These are phyloP conservation scores for Gamarada debralockiae DNA, from an alignment of 495 filamentous ascomycete species.

Conservation along the genomic window DNA sequence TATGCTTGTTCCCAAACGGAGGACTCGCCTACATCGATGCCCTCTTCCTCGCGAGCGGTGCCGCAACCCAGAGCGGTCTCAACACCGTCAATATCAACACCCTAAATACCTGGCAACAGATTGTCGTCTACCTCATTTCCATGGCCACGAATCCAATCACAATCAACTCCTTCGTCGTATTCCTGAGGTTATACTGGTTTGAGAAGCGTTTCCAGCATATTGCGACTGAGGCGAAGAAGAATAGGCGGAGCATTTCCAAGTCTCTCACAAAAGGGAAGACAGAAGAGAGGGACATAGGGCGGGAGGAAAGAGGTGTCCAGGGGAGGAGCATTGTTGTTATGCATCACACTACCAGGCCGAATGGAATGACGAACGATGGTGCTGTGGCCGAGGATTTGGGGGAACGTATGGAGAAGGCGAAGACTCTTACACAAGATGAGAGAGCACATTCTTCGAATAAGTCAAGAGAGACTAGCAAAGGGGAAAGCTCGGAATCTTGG, in stretches of 20 bases:
- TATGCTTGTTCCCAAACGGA: slow-evolving; percentile 64
- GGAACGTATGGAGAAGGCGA: slow-evolving; percentile 7
- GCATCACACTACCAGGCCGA: slow-evolving; percentile 39
- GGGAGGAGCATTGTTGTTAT: slow-evolving; percentile 72
- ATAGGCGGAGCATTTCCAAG: slow-evolving; percentile 43
- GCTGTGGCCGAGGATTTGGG: slow-evolving; percentile 1
- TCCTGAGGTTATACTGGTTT: slow-evolving; percentile 94
- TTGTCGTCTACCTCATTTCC: slow-evolving; percentile 64
- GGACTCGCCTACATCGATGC: slow-evolving; percentile 78
- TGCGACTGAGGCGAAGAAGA: slow-evolving; percentile 46
- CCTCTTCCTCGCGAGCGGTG: slow-evolving; percentile 76
- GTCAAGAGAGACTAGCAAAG: slow-evolving; percentile 4
- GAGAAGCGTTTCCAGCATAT: slow-evolving; percentile 88
- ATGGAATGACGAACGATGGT: slow-evolving; percentile 18
- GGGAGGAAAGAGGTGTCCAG: slow-evolving; percentile 64
- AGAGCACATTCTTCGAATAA: slow-evolving; percentile 14
- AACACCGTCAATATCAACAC: slow-evolving; percentile 81
- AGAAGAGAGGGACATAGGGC: slow-evolving; percentile 37
- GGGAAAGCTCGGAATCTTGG: slow-evolving; percentile 5
- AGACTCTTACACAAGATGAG: slow-evolving; percentile 17
- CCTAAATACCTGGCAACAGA: slow-evolving; percentile 72
- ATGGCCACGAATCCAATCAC: slow-evolving; percentile 85
- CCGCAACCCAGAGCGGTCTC: slow-evolving; percentile 85
- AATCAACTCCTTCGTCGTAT: slow-evolving; percentile 83
- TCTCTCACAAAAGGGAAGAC: slow-evolving; percentile 48